Evolutionary conservation across 2,329 filamentous ascomycete genomes (phyloP).

Genomic region (Dactylellina sp.): DNA sequence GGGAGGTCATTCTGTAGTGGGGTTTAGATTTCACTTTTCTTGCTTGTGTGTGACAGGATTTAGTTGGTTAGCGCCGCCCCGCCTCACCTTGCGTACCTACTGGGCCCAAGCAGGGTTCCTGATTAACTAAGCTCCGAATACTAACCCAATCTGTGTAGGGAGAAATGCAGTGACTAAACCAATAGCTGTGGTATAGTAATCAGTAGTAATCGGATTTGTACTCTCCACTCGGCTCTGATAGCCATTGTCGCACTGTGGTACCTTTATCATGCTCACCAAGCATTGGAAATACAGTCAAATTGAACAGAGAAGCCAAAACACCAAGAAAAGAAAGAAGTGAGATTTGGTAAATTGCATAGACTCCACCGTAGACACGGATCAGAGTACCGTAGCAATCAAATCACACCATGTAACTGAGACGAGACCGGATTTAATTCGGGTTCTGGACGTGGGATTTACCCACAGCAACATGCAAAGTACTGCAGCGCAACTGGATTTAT

Average conservation of each 20-base stretch:
- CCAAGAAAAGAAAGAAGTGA: background rate
- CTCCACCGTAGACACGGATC: no score
- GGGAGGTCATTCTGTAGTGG: slow-evolving; percentile 3
- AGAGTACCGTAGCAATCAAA: no score
- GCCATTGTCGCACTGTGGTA: background rate
- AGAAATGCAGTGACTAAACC: slow-evolving; percentile 56
- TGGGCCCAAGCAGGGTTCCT: slow-evolving; percentile 15
- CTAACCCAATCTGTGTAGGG: no score
- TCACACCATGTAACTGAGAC: no score
- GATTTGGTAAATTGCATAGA: background rate
- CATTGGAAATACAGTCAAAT: slow-evolving; percentile 54
- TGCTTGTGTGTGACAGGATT: slow-evolving; percentile 17
- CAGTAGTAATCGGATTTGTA: slow-evolving; percentile 36
- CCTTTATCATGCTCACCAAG: slow-evolving; percentile 29
- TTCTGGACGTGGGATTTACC: no score
- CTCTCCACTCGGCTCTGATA: slow-evolving; percentile 21
- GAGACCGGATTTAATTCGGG: no score
- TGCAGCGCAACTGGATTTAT: no score
- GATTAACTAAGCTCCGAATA: slow-evolving; percentile 39
- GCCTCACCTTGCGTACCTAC: slow-evolving; percentile 8
- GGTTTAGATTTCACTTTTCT: no score
- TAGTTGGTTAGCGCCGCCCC: slow-evolving; percentile 18
- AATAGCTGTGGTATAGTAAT: slow-evolving; percentile 55
- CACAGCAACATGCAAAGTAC: no score
- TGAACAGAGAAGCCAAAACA: background rate